A percentile compares a stretch with the other conserved stretches of the same genome.
phyloP scores from a whole-genome alignment of 305 asterid genomes.

The Euphrasia arctica region DNA sequence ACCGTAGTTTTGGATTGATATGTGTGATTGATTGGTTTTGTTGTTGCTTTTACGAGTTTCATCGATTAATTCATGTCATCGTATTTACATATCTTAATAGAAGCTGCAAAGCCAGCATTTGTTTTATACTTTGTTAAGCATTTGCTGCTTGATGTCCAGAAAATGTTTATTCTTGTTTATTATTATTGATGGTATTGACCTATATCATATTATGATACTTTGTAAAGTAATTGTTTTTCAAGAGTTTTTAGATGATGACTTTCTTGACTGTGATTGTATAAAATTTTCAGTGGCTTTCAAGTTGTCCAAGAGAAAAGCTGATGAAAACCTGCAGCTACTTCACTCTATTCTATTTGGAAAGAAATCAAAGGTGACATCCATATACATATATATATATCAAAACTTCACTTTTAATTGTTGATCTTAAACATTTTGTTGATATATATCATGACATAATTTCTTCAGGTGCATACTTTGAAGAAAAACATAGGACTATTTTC shows the following conservation, averaged over 20 bases:
- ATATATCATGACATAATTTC: slow-evolving; percentile 24
- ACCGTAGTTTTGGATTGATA: no score
- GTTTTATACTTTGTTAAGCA: slow-evolving; percentile 1
- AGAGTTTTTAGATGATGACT: slow-evolving; percentile 3
- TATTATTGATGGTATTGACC: no score
- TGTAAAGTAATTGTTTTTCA: not conserved
- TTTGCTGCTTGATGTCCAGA: slow-evolving; percentile 4
- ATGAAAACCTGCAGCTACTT: slow-evolving; percentile 81
- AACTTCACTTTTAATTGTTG: slow-evolving; percentile 9
- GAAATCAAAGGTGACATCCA: slow-evolving; percentile 58
- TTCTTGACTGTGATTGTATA: slow-evolving; percentile 11
- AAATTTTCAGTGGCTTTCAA: slow-evolving; percentile 77
- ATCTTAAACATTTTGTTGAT: slow-evolving; percentile 21
- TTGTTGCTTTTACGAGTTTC: not conserved
- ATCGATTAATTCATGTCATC: slow-evolving; percentile 2
- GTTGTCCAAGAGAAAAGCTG: slow-evolving; percentile 91
- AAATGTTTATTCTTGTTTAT: not conserved
- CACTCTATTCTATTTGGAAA: slow-evolving; percentile 85
- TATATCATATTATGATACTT: slow-evolving; percentile 1
- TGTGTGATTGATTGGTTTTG: no score
- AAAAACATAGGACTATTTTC: slow-evolving; percentile 89
- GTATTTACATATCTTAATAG: slow-evolving; percentile 2
- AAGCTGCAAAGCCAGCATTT: not conserved
- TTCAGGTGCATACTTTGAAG: slow-evolving; percentile 72
- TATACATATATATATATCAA: slow-evolving; percentile 9